Percentiles rank a stretch among this genome's conserved stretches.
phyloP scores from a whole-genome alignment of 1,139 yeast species.

The Geotrichum klebahnii region DNA sequence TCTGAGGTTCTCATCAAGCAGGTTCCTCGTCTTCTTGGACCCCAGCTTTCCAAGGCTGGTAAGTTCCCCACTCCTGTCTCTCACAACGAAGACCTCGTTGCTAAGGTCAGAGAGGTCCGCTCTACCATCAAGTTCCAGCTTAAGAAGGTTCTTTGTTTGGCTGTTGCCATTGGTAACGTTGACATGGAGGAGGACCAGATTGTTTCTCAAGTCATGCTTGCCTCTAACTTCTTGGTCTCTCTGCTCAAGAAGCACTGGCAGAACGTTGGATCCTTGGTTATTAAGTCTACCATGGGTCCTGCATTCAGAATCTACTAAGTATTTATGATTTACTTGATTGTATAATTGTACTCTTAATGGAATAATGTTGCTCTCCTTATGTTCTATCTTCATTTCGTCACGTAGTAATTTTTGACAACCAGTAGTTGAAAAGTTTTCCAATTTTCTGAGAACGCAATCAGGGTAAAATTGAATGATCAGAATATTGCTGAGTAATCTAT shows the following conservation, averaged over 20 bases:
- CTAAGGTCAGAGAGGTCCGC: constrained; percentile 94
- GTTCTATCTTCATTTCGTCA: no score
- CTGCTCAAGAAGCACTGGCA: constrained; percentile 99
- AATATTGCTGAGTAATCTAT: no score
- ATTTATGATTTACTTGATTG: constrained; percentile 20
- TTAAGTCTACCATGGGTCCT: constrained; percentile 99
- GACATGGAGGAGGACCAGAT: constrained; percentile 96
- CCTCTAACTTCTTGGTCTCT: constrained; percentile 98
- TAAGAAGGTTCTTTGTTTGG: constrained; percentile 86
- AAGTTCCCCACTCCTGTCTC: constrained; percentile 99
- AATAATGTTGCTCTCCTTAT: no score
- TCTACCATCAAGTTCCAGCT: constrained; percentile 99
- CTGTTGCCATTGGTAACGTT: constrained; percentile 97
- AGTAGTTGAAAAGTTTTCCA: no score
- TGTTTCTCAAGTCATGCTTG: constrained; percentile 97
- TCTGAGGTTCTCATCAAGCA: constrained; percentile 99
- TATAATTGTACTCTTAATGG: no score
- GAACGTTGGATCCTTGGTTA: constrained; percentile 98
- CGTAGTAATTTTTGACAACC: no score
- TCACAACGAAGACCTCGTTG: constrained; percentile 95
- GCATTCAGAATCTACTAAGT: constrained; percentile 97
- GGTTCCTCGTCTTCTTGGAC: constrained; percentile 99
- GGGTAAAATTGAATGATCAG: no score
- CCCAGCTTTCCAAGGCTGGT: constrained; percentile 99
- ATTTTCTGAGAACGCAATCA: no score